Evolutionary conservation across 2,329 filamentous ascomycete species (phyloP), one percentile per base, ranked within the genome.

Genomic region (Aspergillus tanneri): DNA sequence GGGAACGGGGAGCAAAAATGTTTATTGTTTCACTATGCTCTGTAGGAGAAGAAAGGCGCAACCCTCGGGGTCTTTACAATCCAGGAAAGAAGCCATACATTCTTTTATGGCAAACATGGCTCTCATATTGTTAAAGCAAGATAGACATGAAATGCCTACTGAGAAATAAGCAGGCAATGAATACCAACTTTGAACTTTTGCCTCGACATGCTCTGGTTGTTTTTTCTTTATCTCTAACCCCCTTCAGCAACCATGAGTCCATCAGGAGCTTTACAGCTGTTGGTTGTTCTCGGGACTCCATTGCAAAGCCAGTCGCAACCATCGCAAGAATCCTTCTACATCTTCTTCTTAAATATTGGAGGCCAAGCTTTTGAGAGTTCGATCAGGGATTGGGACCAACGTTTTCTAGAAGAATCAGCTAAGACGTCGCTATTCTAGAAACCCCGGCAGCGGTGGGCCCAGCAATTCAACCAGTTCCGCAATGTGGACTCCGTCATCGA

Each of bases 231-330:
- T n/a, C n/a, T n/a, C n/a, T n/a, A n/a, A n/a, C n/a, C n/a, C 48
- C 49, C 12, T 54, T 47, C 51, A 53, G 46, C 58, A 72, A 66
- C 69, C 70, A 74, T 14, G 63, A 58, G 53, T 73, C 71, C 22
- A 63, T 55, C 28, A 73, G 50, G 18, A 73, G 50, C 19, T 72
- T 62, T 43, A 61, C 56, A 21, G 67, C 70, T 11, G 58, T 57
- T 4, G 60, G 61, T 9, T 62, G 24, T 66, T 54, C 30, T 47
- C 35, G 12, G 57, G 57, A 36, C 53, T 47, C 64, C 65, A 68
- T 36, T 58, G 54, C 47, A 67, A 41, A 24, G 63, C 63, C 46
- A 54, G 63, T 24, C 59, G 55, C 25, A 67, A 50, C 38, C 65
- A 61, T 3, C 37, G 32, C 18, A 67, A 45, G 43, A 68, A 63